Conservation (phyloP, 768 basidiomycete genomes). For the Suillus variegatus region DNA sequence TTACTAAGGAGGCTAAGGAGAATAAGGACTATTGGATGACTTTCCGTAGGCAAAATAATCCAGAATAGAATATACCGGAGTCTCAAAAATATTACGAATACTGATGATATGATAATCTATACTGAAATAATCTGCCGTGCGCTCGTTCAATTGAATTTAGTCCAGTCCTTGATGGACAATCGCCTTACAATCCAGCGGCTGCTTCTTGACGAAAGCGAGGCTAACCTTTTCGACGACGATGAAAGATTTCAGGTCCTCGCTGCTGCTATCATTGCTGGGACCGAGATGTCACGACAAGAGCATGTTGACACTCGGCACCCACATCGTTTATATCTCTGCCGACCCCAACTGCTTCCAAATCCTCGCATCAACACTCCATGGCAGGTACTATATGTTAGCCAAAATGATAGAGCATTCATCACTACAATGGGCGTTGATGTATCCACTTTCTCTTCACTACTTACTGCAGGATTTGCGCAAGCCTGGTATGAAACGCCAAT, state of each 20-base stretch:
- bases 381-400: conserved; percentile 30
- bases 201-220: background rate
- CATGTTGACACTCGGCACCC: background rate
- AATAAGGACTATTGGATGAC: no score
- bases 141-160: no score
- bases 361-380: conserved; percentile 15
- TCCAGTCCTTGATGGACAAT: no score
- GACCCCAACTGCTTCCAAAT: conserved; percentile 31
- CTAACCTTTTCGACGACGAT: background rate
- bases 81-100: no score
- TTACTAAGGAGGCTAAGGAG: no score
- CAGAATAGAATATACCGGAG: no score
- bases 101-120: no score
- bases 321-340: background rate
- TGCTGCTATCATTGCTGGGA: background rate
- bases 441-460: conserved; percentile 36
- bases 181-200: no score
- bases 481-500: background rate
- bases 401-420: conserved; percentile 42
- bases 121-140: no score
- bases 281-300: background rate
- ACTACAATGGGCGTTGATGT: conserved; percentile 48
- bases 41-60: no score
- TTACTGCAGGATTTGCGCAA: conserved; percentile 34
- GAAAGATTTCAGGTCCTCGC: no score